These are phyloP conservation scores for Euphrasia confusa DNA, from an alignment of 257 asterid species.

Conservation along the genomic window DNA sequence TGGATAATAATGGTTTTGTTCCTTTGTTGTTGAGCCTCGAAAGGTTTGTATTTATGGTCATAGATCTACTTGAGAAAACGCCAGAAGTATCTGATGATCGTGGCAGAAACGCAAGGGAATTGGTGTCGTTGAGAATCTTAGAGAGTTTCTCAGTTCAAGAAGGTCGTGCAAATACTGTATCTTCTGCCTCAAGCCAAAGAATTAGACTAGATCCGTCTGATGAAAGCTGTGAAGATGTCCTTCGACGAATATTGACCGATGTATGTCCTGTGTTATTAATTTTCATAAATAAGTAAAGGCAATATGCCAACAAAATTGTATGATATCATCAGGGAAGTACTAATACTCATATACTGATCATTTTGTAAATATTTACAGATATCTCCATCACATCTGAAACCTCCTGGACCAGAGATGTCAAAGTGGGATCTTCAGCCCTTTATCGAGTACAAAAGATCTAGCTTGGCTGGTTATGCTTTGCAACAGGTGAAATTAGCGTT, in stretches of 20 bases:
- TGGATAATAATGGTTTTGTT: conserved; percentile 4
- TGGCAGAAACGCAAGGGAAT: conserved; percentile 48
- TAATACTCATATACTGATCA: conserved; percentile 20
- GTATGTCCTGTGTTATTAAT: conserved; percentile 23
- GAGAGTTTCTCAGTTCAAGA: conserved; percentile 33
- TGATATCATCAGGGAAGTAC: conserved; percentile 7
- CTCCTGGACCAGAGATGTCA: conserved; percentile 32
- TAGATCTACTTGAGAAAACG: conserved; percentile 46
- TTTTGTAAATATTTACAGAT: conserved; percentile 28
- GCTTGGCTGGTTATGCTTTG: conserved; percentile 31
- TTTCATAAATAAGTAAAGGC: neutral
- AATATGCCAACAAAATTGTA: neutral
- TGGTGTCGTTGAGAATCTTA: conserved; percentile 45
- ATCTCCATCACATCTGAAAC: conserved; percentile 31
- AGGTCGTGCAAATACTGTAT: conserved; percentile 20
- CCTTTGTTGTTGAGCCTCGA: conserved; percentile 11
- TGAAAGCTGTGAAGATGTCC: conserved; percentile 45
- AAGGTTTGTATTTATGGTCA: conserved; percentile 19
- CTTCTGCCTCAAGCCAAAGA: conserved; percentile 25
- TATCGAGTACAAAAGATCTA: conserved; percentile 41
- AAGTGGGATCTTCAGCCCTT: conserved; percentile 59
- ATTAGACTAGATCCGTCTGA: conserved; percentile 37
- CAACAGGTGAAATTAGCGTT: conserved; percentile 37
- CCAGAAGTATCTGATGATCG: conserved; percentile 40
- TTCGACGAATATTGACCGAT: conserved; percentile 36